phyloP scores from a whole-genome alignment of 805 yeast species.

The Metschnikowia amazonensis region DNA sequence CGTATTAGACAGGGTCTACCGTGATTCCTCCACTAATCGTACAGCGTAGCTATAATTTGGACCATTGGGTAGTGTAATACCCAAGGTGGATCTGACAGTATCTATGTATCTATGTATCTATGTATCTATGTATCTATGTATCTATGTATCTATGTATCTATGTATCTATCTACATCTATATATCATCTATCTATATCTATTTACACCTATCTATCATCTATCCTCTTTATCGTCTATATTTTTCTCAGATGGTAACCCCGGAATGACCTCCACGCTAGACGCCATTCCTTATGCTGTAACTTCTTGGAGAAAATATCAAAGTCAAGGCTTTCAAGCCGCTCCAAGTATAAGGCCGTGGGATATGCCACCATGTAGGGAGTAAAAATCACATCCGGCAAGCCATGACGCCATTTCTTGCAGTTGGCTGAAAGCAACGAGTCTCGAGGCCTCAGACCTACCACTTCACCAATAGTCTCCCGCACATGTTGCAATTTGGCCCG shows the following conservation, averaged over 20 bases:
- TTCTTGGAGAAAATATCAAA: conserved; percentile 54
- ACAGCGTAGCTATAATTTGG: too few relatives aligned
- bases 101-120: too few relatives aligned
- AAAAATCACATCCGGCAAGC: conserved; percentile 59
- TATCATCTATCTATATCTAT: too few relatives aligned
- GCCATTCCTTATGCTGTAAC: conserved; percentile 55
- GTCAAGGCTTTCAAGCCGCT: conserved; percentile 55
- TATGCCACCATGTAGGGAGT: conserved; percentile 66
- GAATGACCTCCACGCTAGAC: conserved; percentile 59
- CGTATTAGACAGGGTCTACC: too few relatives aligned
- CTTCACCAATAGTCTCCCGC: conserved; percentile 31
- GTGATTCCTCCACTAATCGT: too few relatives aligned
- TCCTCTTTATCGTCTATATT: background rate
- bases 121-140: too few relatives aligned
- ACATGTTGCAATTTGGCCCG: conserved; percentile 47
- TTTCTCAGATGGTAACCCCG: conserved; percentile 40
- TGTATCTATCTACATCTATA: too few relatives aligned
- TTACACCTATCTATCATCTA: background rate
- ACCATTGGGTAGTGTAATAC: too few relatives aligned
- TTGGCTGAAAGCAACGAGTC: conserved; percentile 23
- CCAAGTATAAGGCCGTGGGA: conserved; percentile 62
- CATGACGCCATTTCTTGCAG: conserved; percentile 38
- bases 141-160: too few relatives aligned
- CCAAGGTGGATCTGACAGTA: too few relatives aligned
- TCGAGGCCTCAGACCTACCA: conserved; percentile 23